phyloP scores from a whole-genome alignment of 164 flowering plant genomes.

The Amborella trichopoda region DNA sequence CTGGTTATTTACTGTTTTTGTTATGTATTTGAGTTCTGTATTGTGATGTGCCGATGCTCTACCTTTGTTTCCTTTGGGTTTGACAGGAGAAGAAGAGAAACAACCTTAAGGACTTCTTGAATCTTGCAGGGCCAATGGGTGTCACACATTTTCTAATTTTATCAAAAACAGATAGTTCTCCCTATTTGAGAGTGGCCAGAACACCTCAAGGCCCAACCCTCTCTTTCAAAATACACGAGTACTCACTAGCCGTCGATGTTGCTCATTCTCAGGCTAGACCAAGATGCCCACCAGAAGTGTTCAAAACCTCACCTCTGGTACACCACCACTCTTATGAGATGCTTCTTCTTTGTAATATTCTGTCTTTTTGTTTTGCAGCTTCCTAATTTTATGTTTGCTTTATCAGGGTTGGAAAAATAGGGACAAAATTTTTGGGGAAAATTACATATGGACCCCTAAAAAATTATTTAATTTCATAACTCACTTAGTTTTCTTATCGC shows the following conservation, averaged over 20 bases:
- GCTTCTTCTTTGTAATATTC: too few relatives aligned
- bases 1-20: too few relatives aligned
- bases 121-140: constrained; percentile 97
- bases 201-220: constrained; percentile 96
- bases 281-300: constrained; percentile 79
- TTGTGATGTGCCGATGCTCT: too few relatives aligned
- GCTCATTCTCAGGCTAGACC: constrained; percentile 81
- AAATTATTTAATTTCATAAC: too few relatives aligned
- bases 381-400: too few relatives aligned
- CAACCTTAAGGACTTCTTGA: constrained; percentile 75
- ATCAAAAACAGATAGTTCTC: constrained; percentile 62
- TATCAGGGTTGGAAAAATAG: too few relatives aligned
- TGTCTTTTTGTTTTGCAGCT: too few relatives aligned
- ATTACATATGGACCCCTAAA: too few relatives aligned
- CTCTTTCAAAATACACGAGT: constrained; percentile 73
- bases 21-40: too few relatives aligned
- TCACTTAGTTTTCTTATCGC: too few relatives aligned
- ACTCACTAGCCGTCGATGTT: constrained; percentile 71
- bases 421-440: too few relatives aligned
- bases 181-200: constrained; percentile 77
- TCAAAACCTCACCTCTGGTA: constrained; percentile 82
- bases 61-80: not conserved
- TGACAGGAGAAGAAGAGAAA: constrained; percentile 85
- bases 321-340: too few relatives aligned
- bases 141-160: constrained; percentile 88